A percentile compares a stretch with the other conserved stretches of the same genome.
Conservation (phyloP, 2,329 filamentous ascomycete genomes). For the Ophiocordyceps camponoti-floridani region DNA sequence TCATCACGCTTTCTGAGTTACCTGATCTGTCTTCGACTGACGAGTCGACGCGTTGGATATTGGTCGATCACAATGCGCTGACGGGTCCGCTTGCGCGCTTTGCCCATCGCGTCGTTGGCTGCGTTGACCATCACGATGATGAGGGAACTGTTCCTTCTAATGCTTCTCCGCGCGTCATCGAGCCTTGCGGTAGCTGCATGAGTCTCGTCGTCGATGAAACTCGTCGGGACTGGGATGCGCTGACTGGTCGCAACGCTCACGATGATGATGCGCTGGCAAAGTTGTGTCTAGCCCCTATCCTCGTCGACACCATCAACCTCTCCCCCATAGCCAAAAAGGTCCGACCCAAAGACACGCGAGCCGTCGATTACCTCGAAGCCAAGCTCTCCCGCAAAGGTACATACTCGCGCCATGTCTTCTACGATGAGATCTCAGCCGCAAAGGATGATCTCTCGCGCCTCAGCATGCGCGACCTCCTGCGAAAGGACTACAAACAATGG, state of each 20-base stretch:
- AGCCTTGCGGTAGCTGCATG: slow-evolving; percentile 53
- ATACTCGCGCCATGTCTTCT: slow-evolving; percentile 40
- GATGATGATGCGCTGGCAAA: slow-evolving; percentile 43
- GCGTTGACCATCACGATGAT: slow-evolving; percentile 67
- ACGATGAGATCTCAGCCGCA: slow-evolving; percentile 37
- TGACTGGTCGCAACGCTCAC: slow-evolving; percentile 12
- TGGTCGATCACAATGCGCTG: slow-evolving; percentile 66
- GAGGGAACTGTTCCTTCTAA: slow-evolving; percentile 34
- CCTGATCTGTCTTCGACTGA: slow-evolving; percentile 21
- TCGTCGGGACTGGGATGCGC: slow-evolving; percentile 35
- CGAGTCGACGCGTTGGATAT: slow-evolving; percentile 45
- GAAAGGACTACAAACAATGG: slow-evolving; percentile 82
- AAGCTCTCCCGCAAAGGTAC: slow-evolving; percentile 13
- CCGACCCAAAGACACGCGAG: slow-evolving; percentile 38
- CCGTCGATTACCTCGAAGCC: slow-evolving; percentile 40
- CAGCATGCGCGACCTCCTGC: slow-evolving; percentile 45
- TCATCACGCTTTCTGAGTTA: slow-evolving; percentile 43
- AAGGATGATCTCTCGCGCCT: slow-evolving; percentile 50
- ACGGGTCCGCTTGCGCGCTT: slow-evolving; percentile 33
- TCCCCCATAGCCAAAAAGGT: slow-evolving; percentile 39
- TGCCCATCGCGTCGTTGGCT: slow-evolving; percentile 32
- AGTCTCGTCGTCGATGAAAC: slow-evolving; percentile 49
- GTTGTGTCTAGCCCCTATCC: slow-evolving; percentile 49
- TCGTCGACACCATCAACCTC: slow-evolving; percentile 57
- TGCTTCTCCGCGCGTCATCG: slow-evolving; percentile 39